Evolutionary conservation across 2,329 filamentous ascomycete genomes (phyloP).

Genomic region (Colletotrichum tropicale): DNA sequence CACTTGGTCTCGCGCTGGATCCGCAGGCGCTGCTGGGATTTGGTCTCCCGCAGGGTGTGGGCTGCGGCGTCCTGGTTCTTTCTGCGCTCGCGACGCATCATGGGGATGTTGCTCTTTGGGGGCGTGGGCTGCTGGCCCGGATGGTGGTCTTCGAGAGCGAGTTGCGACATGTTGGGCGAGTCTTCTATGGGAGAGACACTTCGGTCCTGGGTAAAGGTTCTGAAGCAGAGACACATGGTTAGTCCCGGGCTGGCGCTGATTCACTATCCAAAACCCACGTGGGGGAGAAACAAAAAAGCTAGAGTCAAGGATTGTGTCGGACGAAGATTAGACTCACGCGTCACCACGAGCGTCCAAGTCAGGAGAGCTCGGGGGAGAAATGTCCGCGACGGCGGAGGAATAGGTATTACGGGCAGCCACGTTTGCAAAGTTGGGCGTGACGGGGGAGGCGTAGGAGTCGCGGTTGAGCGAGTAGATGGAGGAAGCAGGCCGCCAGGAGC

Average conservation of each 20-base stretch:
- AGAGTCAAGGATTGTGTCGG: neutral
- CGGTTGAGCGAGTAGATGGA: slow-evolving; percentile 14
- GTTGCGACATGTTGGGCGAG: slow-evolving; percentile 38
- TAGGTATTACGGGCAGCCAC: slow-evolving; percentile 20
- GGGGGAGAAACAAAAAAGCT: slow-evolving; percentile 10
- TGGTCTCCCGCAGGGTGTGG: slow-evolving; percentile 39
- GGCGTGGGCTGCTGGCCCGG: slow-evolving; percentile 21
- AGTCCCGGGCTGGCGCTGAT: slow-evolving; percentile 2
- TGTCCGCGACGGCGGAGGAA: slow-evolving; percentile 33
- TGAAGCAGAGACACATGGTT: slow-evolving; percentile 19
- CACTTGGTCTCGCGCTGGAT: slow-evolving; percentile 52
- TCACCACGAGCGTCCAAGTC: slow-evolving; percentile 42
- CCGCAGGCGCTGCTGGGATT: slow-evolving; percentile 38
- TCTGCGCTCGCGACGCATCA: slow-evolving; percentile 55
- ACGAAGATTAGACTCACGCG: slow-evolving; percentile 41
- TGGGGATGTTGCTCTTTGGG: slow-evolving; percentile 51
- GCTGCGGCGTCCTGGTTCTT: slow-evolving; percentile 46
- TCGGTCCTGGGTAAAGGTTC: slow-evolving; percentile 12
- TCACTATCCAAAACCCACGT: slow-evolving; percentile 4
- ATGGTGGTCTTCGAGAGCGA: slow-evolving; percentile 8
- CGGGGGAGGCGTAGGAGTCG: slow-evolving; percentile 11
- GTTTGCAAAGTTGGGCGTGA: slow-evolving; percentile 19
- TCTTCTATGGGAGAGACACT: slow-evolving; percentile 62
- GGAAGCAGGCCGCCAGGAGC: slow-evolving; percentile 20
- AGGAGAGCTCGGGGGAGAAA: slow-evolving; percentile 64